Conservation (phyloP, 768 basidiomycete species). For the Termitomyces sp. region DNA sequence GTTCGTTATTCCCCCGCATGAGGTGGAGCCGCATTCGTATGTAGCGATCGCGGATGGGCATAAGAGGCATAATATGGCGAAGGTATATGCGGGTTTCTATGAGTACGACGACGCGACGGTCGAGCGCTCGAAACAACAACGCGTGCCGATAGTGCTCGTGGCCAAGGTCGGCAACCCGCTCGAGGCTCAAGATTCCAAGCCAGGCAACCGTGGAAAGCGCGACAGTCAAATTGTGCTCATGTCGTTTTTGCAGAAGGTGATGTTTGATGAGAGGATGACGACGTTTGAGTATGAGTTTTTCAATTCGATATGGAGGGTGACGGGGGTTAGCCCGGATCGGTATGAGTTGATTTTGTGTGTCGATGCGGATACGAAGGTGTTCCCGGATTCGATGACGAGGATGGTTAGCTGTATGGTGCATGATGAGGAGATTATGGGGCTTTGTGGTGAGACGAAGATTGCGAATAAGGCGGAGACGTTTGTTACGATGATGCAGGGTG, state of each 20-base stretch:
- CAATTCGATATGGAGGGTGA: constrained; percentile 94
- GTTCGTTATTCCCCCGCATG: constrained; percentile 70
- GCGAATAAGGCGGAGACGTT: constrained; percentile 99
- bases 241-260: constrained; percentile 97
- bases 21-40: constrained; percentile 93
- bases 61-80: constrained; percentile 99
- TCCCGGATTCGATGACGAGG: constrained; percentile 94
- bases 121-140: constrained; percentile 92
- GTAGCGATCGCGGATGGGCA: constrained; percentile 99
- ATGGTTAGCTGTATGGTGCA: constrained; percentile 97
- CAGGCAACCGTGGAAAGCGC: constrained; percentile 98
- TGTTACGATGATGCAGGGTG: constrained; percentile 99
- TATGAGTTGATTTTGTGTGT: constrained; percentile 96
- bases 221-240: constrained; percentile 98
- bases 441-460: constrained; percentile 99
- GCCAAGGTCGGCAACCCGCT: constrained; percentile 94
- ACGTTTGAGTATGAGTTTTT: constrained; percentile 99
- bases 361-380: constrained; percentile 97
- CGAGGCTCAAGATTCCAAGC: constrained; percentile 86
- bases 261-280: constrained; percentile 99
- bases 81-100: constrained; percentile 97
- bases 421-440: constrained; percentile 97
- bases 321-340: constrained; percentile 92
- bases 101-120: constrained; percentile 88
- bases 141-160: constrained; percentile 92